Evolutionary conservation across 805 yeast genomes (phyloP), one percentile per base, ranked within the genome.

Genomic region (Candida endomychidarum): DNA sequence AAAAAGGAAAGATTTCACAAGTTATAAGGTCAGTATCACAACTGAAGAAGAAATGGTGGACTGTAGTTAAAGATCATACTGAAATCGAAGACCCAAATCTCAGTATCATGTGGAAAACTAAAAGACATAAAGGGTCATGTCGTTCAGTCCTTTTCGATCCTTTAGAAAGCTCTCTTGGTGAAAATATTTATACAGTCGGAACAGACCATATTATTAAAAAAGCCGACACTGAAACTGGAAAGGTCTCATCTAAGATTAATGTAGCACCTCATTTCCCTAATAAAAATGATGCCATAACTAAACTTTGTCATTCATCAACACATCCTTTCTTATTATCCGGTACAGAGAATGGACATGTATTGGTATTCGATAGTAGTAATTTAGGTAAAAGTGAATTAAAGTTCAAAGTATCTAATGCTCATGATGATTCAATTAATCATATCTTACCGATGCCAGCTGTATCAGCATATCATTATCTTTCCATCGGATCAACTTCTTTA

Each of bases 81-180:
- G 52, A 54, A 3, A 37, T 54, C 5, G 43, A 41, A 1, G 63
- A 57, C 6, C 59, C 53, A 17, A 56, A 53, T 4, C 50, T 67
- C 14, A 54, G 70, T 4, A 56, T 62, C 4, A 53, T 74, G 19
- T 91, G 99, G 99, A 77, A 83, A 40, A 90, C 97, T 0, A 86
- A 78, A 53, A 75, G 98, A 56, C 98, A 91, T 57, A 89, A 88
- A 58, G 90, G 88, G 1, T 83, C 95, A 48, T 87, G 95, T 45
- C 67, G 99, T 30, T 77, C 84, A 3, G 65, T 86, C 2, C 65
- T 77, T 6, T 81, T 87, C 58, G 86, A 81, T 44, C 77, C 80
- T 3, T 67, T 74, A 1, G 65, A 57, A 31, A 41, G 46, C 14
- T 57, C 63, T 2, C 48, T 57, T 4, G 88, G 88, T 2, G 72